Percentiles rank a stretch among this genome's conserved stretches.
These are phyloP conservation scores for Maudiozyma serrabonitensis DNA, from an alignment of 805 yeast genomes.

Conservation along the genomic window DNA sequence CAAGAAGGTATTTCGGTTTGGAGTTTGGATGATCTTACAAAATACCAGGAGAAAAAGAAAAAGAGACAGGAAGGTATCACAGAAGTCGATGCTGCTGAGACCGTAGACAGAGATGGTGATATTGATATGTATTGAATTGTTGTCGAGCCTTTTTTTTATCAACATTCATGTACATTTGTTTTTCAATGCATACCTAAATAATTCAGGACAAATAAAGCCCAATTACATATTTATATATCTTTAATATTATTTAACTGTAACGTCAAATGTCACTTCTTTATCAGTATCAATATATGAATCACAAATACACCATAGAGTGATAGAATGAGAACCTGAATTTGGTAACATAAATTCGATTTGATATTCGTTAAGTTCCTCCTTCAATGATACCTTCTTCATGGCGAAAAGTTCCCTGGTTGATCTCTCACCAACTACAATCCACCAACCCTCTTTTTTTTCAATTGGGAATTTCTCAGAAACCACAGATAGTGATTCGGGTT, in stretches of 20 bases:
- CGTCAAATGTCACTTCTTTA: constrained; percentile 55
- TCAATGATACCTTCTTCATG: constrained; percentile 52
- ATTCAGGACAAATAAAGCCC: neutral
- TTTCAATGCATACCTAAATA: neutral
- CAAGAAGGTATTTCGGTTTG: constrained; percentile 93
- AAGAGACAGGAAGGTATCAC: neutral
- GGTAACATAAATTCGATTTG: constrained; percentile 50
- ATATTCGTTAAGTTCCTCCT: constrained; percentile 43
- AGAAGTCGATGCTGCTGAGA: constrained; percentile 1
- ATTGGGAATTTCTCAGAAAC: constrained; percentile 51
- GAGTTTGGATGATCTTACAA: constrained; percentile 60
- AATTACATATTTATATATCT: neutral
- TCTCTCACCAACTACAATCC: constrained; percentile 76
- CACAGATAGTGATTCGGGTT: constrained; percentile 54
- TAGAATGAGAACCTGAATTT: constrained; percentile 46
- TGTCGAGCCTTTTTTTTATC: neutral
- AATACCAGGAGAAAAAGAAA: constrained; percentile 35
- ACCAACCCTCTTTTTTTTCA: constrained; percentile 56
- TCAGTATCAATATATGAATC: constrained; percentile 92
- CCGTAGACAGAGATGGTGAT: constrained; percentile 17
- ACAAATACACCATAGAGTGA: constrained; percentile 78
- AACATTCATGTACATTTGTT: neutral
- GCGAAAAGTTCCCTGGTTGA: constrained; percentile 54
- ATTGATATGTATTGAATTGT: constrained; percentile 9
- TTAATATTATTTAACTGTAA: constrained; percentile 30